These are phyloP conservation scores for Auricularia heimuer DNA, from an alignment of 768 basidiomycete species.

Conservation along the genomic window DNA sequence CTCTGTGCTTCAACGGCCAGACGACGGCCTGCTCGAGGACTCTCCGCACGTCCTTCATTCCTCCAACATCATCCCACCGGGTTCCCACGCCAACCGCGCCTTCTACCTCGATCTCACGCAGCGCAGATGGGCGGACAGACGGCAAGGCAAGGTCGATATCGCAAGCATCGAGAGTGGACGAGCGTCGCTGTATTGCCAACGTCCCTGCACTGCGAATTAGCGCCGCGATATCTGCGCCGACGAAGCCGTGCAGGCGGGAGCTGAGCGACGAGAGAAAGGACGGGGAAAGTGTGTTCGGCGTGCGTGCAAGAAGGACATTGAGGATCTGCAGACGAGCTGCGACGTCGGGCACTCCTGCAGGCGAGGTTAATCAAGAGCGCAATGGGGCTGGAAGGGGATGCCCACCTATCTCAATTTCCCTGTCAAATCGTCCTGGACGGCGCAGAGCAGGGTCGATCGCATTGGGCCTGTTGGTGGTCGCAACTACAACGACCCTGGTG, in stretches of 20 bases:
- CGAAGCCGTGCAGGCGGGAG: constrained; percentile 84
- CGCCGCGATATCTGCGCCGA: constrained; percentile 90
- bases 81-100: constrained; percentile 41
- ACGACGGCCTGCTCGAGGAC: constrained; percentile 87
- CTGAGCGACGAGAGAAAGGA: constrained; percentile 59
- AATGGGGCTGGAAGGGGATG: constrained; percentile 3
- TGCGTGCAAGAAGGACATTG: constrained; percentile 69
- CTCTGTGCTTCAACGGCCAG: constrained; percentile 86
- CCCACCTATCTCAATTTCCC: constrained; percentile 90
- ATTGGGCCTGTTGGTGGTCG: constrained; percentile 91
- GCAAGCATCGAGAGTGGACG: constrained; percentile 38
- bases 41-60: constrained; percentile 70
- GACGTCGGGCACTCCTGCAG: constrained; percentile 75
- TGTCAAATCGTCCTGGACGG: constrained; percentile 83
- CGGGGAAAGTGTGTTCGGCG: constrained; percentile 60
- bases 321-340: constrained; percentile 80
- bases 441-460: constrained; percentile 90
- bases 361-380: not conserved
- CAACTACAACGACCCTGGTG: constrained; percentile 79
- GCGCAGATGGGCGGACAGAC: constrained; percentile 79
- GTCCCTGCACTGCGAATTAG: constrained; percentile 92
- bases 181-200: constrained; percentile 77
- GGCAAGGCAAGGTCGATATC: constrained; percentile 70
- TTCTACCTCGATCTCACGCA: constrained; percentile 89
- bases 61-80: constrained; percentile 80